Evolutionary conservation across 2,329 filamentous ascomycete genomes (phyloP).

Genomic region (Beauveria australis): DNA sequence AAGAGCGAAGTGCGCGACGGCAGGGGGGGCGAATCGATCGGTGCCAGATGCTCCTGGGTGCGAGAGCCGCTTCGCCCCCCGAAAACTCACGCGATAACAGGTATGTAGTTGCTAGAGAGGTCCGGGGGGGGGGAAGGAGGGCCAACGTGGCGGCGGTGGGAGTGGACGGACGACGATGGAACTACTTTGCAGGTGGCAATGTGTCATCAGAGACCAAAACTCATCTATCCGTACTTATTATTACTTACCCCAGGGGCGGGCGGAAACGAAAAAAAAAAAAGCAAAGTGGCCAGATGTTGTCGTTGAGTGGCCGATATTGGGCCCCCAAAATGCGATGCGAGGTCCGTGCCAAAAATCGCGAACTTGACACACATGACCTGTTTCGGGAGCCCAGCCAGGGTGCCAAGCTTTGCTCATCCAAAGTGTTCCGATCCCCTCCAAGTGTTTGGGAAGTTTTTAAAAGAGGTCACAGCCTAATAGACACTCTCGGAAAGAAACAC

Average conservation of each 20-base stretch:
- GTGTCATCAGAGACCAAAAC: neutral
- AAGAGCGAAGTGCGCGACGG: neutral
- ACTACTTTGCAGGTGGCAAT: neutral
- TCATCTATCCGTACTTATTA: too few relatives aligned
- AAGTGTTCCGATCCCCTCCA: neutral
- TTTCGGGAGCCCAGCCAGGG: neutral
- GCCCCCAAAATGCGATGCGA: neutral
- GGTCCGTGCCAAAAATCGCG: conserved; percentile 1
- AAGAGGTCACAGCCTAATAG: too few relatives aligned
- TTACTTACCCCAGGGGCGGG: too few relatives aligned
- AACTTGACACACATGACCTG: neutral
- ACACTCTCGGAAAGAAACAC: too few relatives aligned
- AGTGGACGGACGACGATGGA: neutral
- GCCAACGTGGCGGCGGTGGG: neutral
- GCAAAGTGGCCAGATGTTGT: too few relatives aligned
- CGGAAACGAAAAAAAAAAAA: too few relatives aligned
- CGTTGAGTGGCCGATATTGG: too few relatives aligned
- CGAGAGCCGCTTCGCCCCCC: neutral
- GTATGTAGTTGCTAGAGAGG: too few relatives aligned
- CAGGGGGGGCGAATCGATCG: neutral
- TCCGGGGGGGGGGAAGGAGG: neutral
- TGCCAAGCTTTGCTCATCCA: neutral
- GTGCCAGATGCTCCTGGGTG: neutral
- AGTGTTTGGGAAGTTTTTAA: too few relatives aligned
- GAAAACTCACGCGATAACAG: neutral